Evolutionary conservation across 2,329 filamentous ascomycete genomes (phyloP), one percentile per base, ranked within the genome.

Genomic region (Biscogniauxia sp.): DNA sequence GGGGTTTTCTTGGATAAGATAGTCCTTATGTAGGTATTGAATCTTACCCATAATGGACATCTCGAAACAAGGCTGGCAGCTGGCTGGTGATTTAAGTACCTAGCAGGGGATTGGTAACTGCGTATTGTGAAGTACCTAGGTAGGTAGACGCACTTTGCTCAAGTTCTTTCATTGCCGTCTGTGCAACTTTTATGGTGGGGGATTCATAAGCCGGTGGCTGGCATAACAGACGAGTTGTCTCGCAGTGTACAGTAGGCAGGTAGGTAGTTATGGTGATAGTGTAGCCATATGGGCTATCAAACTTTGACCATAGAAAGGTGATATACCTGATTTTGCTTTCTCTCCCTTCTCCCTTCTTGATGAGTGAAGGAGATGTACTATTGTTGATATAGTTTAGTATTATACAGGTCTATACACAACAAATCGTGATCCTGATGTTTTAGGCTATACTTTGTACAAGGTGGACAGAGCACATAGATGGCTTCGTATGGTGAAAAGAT

Each of bases 341-440:
- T 15, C 5, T 25, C 11, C 17, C 9, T 15, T 51, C 9, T 20
- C 19, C 19, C 19, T 11, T 25, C 9, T 51, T 25, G 50, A 51
- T 25, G 20, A 3, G 20, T 23, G 2, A 4, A 19, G 50, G 8
- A 19, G 50, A 6, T 3, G 11, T 37, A 32, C 25, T n/a, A 25
- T 32, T n/a, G 25, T 19, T 20, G 25, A 26, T 53, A 49, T 23
- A 54, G 20, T 66, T 61, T 57, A 49, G 57, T 72, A 68, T 69
- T 61, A 61, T 72, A 73, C 71, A 72, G 45, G 58, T 67, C 63
- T 68, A 73, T 69, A 68, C 66, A 69, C 50, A 67, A 62, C 37
- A 45, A 45, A n/a, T 45, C 66, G 62, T 64, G 28, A 65, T 51
- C 63, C 61, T 60, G 53, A 60, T 62, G 50, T 59, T 61, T 58